A percentile compares a stretch with the other conserved stretches of the same genome.
Evolutionary conservation across 1,139 yeast genomes (phyloP).

Genomic region (Geotrichum klebahnii): DNA sequence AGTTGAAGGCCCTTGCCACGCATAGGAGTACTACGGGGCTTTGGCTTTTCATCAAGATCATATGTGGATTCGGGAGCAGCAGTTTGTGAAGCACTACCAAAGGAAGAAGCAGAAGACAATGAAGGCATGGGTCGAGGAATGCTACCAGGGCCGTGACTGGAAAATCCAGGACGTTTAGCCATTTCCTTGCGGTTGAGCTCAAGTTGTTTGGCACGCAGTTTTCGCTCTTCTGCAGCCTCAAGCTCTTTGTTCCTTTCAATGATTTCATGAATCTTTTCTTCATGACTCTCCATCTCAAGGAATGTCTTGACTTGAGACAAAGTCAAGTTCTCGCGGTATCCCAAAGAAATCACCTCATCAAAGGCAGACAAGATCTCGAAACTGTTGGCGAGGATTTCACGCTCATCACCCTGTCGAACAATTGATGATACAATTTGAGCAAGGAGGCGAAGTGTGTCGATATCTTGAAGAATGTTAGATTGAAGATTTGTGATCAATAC

Average conservation of each 20-base stretch:
- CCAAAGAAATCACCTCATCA: constrained; percentile 87
- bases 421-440: constrained; percentile 75
- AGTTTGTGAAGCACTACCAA: constrained; percentile 5
- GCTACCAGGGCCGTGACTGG: constrained; percentile 1
- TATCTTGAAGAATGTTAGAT: constrained; percentile 90
- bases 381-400: constrained; percentile 77
- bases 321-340: constrained; percentile 84
- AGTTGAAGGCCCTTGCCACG: constrained; percentile 77
- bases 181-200: constrained; percentile 41
- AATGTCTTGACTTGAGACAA: constrained; percentile 80
- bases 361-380: constrained; percentile 89
- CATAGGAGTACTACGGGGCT: constrained; percentile 37
- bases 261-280: constrained; percentile 96
- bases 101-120: neutral
- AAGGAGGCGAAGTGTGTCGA: constrained; percentile 84
- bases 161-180: constrained; percentile 8
- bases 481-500: constrained; percentile 87
- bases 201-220: constrained; percentile 91
- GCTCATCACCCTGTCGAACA: constrained; percentile 73
- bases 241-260: constrained; percentile 94
- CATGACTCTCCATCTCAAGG: constrained; percentile 96
- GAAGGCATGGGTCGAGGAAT: constrained; percentile 6
- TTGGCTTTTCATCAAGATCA: constrained; percentile 11
- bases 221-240: constrained; percentile 96
- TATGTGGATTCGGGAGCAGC: constrained; percentile 5